Percentiles rank a stretch among this genome's conserved stretches.
Evolutionary conservation across 345 rosid species (phyloP).

Genomic region (Boechera divaricarpa): DNA sequence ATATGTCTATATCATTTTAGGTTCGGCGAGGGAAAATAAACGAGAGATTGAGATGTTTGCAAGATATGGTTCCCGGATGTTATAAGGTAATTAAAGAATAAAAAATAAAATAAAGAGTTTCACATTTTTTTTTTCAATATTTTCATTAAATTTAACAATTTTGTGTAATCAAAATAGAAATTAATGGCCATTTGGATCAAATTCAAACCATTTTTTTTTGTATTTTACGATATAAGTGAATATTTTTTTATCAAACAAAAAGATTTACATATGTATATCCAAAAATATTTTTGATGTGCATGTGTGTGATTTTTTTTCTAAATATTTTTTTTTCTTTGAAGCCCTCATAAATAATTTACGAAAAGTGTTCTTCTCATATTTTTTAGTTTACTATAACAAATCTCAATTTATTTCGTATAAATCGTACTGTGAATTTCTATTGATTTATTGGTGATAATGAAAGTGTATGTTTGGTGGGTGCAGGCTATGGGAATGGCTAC

Average conservation of each 20-base stretch:
- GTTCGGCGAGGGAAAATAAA: conserved; percentile 82
- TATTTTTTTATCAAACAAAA: no score
- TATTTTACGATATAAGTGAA: neutral
- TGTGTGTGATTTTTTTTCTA: no score
- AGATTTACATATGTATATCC: no score
- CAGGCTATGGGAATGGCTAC: conserved; percentile 90
- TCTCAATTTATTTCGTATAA: neutral
- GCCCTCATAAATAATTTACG: neutral
- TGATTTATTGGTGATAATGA: neutral
- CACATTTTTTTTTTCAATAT: neutral
- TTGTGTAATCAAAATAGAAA: no score
- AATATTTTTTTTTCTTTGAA: no score
- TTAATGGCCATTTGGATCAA: neutral
- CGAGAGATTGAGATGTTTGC: conserved; percentile 66
- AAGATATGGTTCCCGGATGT: conserved; percentile 86
- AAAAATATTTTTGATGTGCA: no score
- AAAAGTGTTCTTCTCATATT: neutral
- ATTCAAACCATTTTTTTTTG: neutral
- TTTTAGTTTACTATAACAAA: neutral
- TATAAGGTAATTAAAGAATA: conserved; percentile 54
- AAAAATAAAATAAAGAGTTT: neutral
- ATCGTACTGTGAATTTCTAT: conserved; percentile 1
- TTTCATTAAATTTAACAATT: neutral
- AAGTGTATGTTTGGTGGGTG: conserved; percentile 21
- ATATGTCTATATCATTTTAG: conserved; percentile 35